Percentiles rank a stretch among this genome's conserved stretches.
Conservation (phyloP, 805 yeast species). For the Saccharomycopsis fibuligera region DNA sequence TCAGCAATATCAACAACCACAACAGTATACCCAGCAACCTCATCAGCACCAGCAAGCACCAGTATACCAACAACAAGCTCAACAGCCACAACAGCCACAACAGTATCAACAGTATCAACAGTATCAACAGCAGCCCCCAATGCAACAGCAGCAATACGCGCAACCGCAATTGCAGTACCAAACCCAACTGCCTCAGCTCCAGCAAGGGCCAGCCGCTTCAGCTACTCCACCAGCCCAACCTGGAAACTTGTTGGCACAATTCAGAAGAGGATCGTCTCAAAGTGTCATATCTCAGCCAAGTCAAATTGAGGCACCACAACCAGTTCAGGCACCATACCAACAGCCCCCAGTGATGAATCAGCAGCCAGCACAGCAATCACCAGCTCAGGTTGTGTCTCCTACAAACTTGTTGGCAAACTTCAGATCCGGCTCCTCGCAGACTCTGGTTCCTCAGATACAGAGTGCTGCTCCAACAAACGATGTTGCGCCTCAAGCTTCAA, state of each 20-base stretch:
- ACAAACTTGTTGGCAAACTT: too few relatives aligned
- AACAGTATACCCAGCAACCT: neutral
- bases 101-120: constrained; percentile 1
- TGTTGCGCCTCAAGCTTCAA: too few relatives aligned
- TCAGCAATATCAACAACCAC: neutral
- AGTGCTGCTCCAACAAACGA: too few relatives aligned
- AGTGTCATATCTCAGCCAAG: constrained; percentile 4
- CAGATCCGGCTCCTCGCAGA: too few relatives aligned
- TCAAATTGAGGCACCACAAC: constrained; percentile 15
- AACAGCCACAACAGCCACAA: neutral
- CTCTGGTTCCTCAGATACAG: too few relatives aligned
- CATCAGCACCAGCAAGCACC: neutral
- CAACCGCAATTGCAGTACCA: constrained; percentile 1
- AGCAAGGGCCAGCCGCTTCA: too few relatives aligned
- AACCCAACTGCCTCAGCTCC: neutral
- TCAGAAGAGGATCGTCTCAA: neutral
- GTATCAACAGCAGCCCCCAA: neutral
- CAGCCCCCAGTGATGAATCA: constrained; percentile 2
- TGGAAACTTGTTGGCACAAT: constrained; percentile 6
- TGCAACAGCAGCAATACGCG: neutral
- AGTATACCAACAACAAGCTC: neutral
- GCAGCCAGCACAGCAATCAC: constrained; percentile 1
- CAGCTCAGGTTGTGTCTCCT: neutral
- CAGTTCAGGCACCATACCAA: neutral
- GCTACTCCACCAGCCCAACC: neutral